Percentiles rank a stretch among this genome's conserved stretches.
Evolutionary conservation across 2,329 filamentous ascomycete genomes (phyloP).

Genomic region (Hirsutella minnesotensis): DNA sequence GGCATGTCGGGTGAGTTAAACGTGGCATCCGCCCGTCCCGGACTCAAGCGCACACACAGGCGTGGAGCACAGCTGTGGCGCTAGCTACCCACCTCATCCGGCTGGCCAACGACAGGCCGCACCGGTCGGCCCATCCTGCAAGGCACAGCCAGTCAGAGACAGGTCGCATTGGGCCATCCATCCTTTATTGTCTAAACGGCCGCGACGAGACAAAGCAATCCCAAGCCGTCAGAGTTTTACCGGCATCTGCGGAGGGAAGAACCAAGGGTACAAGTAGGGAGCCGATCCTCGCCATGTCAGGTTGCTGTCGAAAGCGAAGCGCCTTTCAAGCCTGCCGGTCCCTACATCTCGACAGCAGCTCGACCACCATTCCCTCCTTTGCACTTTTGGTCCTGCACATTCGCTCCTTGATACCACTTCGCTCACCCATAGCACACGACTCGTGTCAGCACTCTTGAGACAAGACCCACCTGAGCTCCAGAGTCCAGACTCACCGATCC

Average conservation of each 20-base stretch:
- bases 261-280: background rate
- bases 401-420: background rate
- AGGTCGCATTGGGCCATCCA: background rate
- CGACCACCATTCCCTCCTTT: background rate
- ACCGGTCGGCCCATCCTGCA: background rate
- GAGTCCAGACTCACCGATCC: conserved; percentile 4
- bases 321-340: background rate
- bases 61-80: background rate
- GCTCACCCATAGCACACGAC: background rate
- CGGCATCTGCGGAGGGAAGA: background rate
- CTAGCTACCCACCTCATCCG: background rate
- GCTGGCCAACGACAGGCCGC: background rate
- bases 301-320: background rate
- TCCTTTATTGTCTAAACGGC: background rate
- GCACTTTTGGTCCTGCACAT: background rate
- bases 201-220: background rate
- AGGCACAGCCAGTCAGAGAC: conserved; percentile 10
- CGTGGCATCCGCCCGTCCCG: background rate
- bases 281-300: background rate
- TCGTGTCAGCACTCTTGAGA: no score
- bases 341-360: background rate
- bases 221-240: background rate
- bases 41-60: background rate
- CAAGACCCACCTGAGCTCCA: conserved; percentile 1
- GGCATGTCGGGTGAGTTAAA: background rate